Percentiles rank a stretch among this genome's conserved stretches.
phyloP scores from a whole-genome alignment of 2,329 filamentous ascomycete genomes.

The Dothidotthia symphoricarpi region DNA sequence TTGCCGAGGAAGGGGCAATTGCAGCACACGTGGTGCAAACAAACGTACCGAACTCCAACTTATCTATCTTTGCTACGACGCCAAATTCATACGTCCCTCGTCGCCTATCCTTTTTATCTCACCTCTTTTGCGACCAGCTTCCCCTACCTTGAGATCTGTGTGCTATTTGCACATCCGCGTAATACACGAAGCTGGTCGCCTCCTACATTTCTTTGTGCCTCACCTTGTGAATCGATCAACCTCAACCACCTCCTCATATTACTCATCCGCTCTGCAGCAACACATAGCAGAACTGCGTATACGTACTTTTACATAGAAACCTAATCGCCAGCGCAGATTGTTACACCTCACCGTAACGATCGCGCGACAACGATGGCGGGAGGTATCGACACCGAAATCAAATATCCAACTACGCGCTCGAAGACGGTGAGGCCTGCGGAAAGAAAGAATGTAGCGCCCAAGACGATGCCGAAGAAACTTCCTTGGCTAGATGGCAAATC shows the following conservation, averaged over 20 bases:
- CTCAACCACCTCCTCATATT: background rate
- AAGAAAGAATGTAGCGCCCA: constrained; percentile 11
- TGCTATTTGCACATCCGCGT: constrained; percentile 1
- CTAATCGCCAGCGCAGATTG: background rate
- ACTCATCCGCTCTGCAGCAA: background rate
- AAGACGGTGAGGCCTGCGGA: constrained; percentile 1
- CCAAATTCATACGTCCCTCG: constrained; percentile 8
- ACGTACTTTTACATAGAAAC: background rate
- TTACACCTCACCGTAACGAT: too few relatives aligned
- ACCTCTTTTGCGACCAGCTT: constrained; percentile 15
- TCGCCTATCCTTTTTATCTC: constrained; percentile 8
- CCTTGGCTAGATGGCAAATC: constrained; percentile 34
- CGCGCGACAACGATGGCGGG: constrained; percentile 2
- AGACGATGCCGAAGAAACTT: constrained; percentile 19
- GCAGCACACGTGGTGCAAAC: too few relatives aligned
- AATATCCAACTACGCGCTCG: background rate
- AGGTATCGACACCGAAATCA: background rate
- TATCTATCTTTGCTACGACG: constrained; percentile 1
- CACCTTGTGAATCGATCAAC: background rate
- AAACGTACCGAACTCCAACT: too few relatives aligned
- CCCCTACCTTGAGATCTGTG: constrained; percentile 1
- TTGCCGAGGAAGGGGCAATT: too few relatives aligned
- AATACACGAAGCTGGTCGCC: constrained; percentile 14
- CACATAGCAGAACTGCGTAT: background rate
- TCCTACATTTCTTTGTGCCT: constrained; percentile 1